These are phyloP conservation scores for Aaosphaeria arxii DNA, from an alignment of 2,329 filamentous ascomycete species.

Conservation along the genomic window DNA sequence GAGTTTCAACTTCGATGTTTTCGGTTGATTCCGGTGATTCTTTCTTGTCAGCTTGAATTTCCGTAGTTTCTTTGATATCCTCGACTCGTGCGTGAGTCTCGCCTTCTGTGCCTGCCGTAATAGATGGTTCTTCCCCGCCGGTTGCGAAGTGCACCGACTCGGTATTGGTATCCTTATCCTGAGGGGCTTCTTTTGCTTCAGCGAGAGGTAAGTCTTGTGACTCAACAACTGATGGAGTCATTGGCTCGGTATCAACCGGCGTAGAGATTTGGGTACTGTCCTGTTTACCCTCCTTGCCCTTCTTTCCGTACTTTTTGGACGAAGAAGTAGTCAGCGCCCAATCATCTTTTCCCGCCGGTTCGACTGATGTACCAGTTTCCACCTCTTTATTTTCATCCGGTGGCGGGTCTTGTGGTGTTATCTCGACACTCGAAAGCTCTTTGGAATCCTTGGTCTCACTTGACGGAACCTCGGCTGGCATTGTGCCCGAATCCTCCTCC, in stretches of 20 bases:
- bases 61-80: too few relatives aligned
- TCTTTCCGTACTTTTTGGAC: constrained; percentile 17
- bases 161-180: not conserved
- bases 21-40: too few relatives aligned
- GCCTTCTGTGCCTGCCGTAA: too few relatives aligned
- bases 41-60: too few relatives aligned
- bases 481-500: not conserved
- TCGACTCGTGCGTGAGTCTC: too few relatives aligned
- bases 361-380: not conserved
- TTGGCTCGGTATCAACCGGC: constrained; percentile 4
- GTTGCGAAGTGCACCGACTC: not conserved
- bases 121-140: not conserved
- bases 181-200: not conserved
- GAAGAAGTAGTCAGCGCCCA: constrained; percentile 2
- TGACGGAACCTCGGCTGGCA: not conserved
- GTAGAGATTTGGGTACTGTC: constrained; percentile 13
- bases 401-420: too few relatives aligned
- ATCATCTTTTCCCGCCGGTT: constrained; percentile 1
- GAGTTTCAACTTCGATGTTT: too few relatives aligned
- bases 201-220: not conserved
- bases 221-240: not conserved
- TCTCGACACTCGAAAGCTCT: too few relatives aligned
- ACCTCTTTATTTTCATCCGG: too few relatives aligned
- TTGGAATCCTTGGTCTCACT: too few relatives aligned
- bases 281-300: constrained; percentile 13